phyloP scores from a whole-genome alignment of 306 rosid species.

The Boehmeria nivea region DNA sequence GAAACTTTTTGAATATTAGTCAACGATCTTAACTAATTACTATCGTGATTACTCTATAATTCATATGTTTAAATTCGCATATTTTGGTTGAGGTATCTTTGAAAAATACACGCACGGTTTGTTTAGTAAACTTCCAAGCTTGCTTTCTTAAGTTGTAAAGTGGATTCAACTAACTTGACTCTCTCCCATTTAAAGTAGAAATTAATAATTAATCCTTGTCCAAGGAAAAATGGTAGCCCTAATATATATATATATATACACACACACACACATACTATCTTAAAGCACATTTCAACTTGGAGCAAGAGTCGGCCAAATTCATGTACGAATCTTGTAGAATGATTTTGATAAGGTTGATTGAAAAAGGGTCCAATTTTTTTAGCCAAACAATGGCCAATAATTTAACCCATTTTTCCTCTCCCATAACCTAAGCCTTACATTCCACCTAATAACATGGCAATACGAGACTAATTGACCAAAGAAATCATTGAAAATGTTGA shows the following conservation, averaged over 20 bases:
- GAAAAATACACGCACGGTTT: too few relatives aligned
- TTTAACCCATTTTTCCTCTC: not conserved
- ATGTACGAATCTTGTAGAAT: not conserved
- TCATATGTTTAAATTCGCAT: not conserved
- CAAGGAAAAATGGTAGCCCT: not conserved
- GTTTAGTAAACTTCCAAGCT: too few relatives aligned
- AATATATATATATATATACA: not conserved
- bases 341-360: not conserved
- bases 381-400: conserved; percentile 3
- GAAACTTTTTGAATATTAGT: not conserved
- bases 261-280: too few relatives aligned
- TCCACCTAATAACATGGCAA: not conserved
- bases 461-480: not conserved
- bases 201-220: not conserved
- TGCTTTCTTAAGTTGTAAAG: too few relatives aligned
- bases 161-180: too few relatives aligned
- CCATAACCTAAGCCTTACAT: not conserved
- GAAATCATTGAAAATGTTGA: not conserved
- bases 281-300: not conserved
- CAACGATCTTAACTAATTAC: not conserved
- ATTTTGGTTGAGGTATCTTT: not conserved
- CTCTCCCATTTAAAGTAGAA: too few relatives aligned
- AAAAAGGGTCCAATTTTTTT: too few relatives aligned
- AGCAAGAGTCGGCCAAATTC: not conserved
- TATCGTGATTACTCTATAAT: not conserved